These are phyloP conservation scores for Ganoderma multipileum DNA, from an alignment of 1,284 basidiomycete species.

Conservation along the genomic window DNA sequence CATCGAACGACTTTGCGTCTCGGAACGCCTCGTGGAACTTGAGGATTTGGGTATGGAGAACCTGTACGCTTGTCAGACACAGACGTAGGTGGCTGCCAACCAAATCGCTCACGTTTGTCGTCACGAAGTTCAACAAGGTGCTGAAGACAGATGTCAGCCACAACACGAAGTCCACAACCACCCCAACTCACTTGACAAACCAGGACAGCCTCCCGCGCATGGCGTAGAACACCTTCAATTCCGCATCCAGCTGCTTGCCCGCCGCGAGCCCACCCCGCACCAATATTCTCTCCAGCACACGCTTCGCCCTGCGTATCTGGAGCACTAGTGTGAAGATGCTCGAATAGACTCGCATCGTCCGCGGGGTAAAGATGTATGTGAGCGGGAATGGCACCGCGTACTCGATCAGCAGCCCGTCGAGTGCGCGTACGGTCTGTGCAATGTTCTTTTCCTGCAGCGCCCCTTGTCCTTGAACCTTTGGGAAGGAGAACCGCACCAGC, in stretches of 20 bases:
- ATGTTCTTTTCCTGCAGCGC: conserved; percentile 51
- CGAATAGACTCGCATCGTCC: conserved; percentile 65
- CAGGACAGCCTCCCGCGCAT: conserved; percentile 79
- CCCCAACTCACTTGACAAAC: conserved; percentile 79
- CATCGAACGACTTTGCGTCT: conserved; percentile 71
- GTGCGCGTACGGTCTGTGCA: conserved; percentile 59
- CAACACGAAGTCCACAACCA: not conserved
- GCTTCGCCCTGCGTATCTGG: conserved; percentile 78
- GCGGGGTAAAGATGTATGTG: conserved; percentile 77
- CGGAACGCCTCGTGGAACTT: conserved; percentile 64
- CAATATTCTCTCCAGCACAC: conserved; percentile 70
- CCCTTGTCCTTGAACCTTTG: conserved; percentile 8
- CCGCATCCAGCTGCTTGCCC: conserved; percentile 44
- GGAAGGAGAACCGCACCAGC: conserved; percentile 76
- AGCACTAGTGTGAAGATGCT: conserved; percentile 81
- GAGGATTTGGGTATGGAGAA: conserved; percentile 67
- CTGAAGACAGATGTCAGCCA: conserved; percentile 48
- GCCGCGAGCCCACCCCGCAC: conserved; percentile 54
- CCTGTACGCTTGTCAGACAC: conserved; percentile 48
- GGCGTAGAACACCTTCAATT: conserved; percentile 73
- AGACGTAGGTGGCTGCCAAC: too few relatives aligned
- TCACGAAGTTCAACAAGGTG: conserved; percentile 75
- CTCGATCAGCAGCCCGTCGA: conserved; percentile 75
- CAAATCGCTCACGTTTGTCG: conserved; percentile 63
- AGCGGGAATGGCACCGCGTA: conserved; percentile 85